Conservation (phyloP, 805 yeast genomes). For the Saturnispora sanitii region DNA sequence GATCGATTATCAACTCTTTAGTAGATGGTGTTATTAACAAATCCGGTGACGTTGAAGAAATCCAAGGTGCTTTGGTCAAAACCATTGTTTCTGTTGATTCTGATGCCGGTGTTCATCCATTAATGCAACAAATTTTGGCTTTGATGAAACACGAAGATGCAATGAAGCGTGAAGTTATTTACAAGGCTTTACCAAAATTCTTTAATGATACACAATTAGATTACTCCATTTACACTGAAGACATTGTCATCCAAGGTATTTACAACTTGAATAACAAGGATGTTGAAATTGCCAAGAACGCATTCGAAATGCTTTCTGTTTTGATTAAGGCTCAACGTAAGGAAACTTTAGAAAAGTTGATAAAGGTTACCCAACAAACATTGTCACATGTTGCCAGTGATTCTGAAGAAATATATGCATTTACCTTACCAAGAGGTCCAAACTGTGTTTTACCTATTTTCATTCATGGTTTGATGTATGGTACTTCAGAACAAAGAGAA, state of each 20-base stretch:
- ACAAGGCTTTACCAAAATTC: conserved; percentile 60
- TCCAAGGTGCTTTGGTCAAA: conserved; percentile 50
- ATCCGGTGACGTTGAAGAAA: conserved; percentile 28
- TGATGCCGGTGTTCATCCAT: conserved; percentile 73
- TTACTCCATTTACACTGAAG: conserved; percentile 62
- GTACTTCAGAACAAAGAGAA: conserved; percentile 75
- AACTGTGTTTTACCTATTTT: conserved; percentile 82
- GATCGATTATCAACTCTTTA: conserved; percentile 64
- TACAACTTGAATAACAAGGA: conserved; percentile 64
- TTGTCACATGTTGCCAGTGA: conserved; percentile 52
- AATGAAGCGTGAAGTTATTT: conserved; percentile 51
- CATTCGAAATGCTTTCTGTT: conserved; percentile 54
- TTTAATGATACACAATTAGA: conserved; percentile 59
- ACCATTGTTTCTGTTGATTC: conserved; percentile 66
- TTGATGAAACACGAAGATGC: conserved; percentile 70
- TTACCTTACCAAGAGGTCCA: conserved; percentile 73
- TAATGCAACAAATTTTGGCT: conserved; percentile 70
- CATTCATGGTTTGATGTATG: conserved; percentile 92
- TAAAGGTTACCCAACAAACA: conserved; percentile 71
- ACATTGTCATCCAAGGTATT: conserved; percentile 63
- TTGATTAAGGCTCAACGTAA: conserved; percentile 66
- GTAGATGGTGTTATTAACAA: conserved; percentile 45
- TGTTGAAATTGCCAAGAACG: conserved; percentile 49
- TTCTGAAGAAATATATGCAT: conserved; percentile 64
- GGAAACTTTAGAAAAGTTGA: conserved; percentile 65